Percentiles rank a stretch among this genome's conserved stretches.
phyloP scores from a whole-genome alignment of 1,284 basidiomycete species.

The Trichosporon asahii region DNA sequence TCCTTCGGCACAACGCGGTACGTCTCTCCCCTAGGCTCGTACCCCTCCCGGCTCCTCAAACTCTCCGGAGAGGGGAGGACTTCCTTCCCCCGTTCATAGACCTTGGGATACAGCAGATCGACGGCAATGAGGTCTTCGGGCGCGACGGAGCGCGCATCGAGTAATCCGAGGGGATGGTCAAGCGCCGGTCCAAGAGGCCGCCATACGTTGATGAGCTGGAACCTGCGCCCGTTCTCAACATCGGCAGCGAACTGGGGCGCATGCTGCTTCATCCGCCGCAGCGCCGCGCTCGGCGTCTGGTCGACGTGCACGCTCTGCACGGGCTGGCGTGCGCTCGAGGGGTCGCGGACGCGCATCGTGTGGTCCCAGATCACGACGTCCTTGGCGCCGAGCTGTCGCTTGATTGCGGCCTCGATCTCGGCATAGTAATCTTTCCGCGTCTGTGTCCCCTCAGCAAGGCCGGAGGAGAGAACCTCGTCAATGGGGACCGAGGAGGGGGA shows the following conservation, averaged over 20 bases:
- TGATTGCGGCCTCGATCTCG: not conserved
- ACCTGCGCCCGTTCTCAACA: not conserved
- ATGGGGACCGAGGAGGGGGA: not conserved
- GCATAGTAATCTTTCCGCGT: not conserved
- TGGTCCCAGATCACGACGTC: conserved; percentile 7
- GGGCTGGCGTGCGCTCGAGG: not conserved
- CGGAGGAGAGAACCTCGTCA: not conserved
- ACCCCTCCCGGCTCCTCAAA: not conserved
- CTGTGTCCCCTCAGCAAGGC: not conserved
- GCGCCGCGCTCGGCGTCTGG: conserved; percentile 8
- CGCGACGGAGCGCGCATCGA: conserved; percentile 14
- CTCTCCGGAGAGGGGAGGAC: not conserved
- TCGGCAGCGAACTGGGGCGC: not conserved
- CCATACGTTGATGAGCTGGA: conserved; percentile 22
- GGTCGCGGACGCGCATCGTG: conserved; percentile 8
- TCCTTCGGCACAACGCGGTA: conserved; percentile 13
- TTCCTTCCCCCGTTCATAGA: conserved; percentile 16
- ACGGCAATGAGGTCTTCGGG: conserved; percentile 2
- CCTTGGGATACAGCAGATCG: conserved; percentile 16
- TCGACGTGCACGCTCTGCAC: conserved; percentile 14
- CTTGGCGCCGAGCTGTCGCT: not conserved
- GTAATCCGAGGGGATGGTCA: conserved; percentile 15
- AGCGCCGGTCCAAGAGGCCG: conserved; percentile 13
- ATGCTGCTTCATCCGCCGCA: not conserved
- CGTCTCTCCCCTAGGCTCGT: conserved; percentile 15